Base-by-base conservation (phyloP, 208 protist genomes). In the Angomonas ambiguus region DNA sequence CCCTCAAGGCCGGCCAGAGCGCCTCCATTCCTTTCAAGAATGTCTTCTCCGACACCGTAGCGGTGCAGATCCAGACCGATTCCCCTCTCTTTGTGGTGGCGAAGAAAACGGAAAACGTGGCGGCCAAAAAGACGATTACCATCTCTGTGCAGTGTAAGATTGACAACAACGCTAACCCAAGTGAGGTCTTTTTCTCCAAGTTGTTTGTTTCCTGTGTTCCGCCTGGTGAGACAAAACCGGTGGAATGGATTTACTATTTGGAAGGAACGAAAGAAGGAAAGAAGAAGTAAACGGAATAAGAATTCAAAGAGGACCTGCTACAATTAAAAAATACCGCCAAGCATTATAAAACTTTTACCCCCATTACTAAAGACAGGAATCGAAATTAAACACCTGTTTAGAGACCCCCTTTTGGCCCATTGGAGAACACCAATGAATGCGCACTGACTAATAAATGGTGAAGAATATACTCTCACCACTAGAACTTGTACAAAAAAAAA, bases 11-110 rank as follows among this genome's bases (percentile, higher is more conserved):
- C 13, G 84, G 77, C 1, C 82, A 91, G 67, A 79, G 72, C 22
- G 75, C 76, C 16, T 49, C 65, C 25, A 72, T 98, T 41, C 83
- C 85, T 11, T 97, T 98, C 78, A 92, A 91, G 69, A 98, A 98
- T 72, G 91, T 97, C 22, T 98, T 98, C 69, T 41, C 66, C n/a
- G 82, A 94, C 13, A 24, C 76, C 13, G 69, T 93, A n/a, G 79
- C 79, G 18, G 91, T 98, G 67, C 78, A 61, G 11, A 76, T 96
- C 25, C 41, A 68, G n/a, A 92, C 84, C 1, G 95, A 98, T 73
- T 86, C 82, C 10, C 76, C 85, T 2, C 62, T 59, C 27, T 98
- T 98, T 80, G 69, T 86, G 11, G 85, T 97, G 2, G 42, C 51
- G 8, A 93, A 92, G 62, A 76, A 82, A 55, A 83, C 74, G n/a